Conservation (phyloP, 495 filamentous ascomycete species). For the Pyrenula massariospora region DNA sequence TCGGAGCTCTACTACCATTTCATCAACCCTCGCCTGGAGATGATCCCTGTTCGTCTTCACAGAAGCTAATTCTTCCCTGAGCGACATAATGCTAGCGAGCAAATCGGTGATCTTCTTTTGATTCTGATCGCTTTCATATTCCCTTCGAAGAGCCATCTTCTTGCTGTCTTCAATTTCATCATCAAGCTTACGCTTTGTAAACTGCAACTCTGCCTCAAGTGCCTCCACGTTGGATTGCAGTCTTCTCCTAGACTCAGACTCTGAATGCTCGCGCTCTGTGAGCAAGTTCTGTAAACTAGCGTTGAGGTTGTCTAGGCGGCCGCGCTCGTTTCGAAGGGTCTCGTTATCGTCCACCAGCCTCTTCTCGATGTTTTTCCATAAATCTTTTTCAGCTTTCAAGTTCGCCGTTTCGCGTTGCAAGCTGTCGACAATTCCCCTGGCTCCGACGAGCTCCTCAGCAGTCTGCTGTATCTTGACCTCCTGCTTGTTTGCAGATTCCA, state of each 20-base stretch:
- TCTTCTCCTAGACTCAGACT: conserved; percentile 67
- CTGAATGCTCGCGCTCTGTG: conserved; percentile 80
- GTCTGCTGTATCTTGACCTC: conserved; percentile 83
- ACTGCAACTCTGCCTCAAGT: conserved; percentile 64
- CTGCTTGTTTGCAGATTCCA: conserved; percentile 76
- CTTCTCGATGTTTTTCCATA: conserved; percentile 86
- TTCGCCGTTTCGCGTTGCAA: conserved; percentile 85
- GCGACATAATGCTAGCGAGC: conserved; percentile 58
- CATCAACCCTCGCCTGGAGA: conserved; percentile 74
- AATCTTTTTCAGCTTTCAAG: conserved; percentile 80
- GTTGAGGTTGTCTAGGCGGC: conserved; percentile 66
- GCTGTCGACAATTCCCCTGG: conserved; percentile 67
- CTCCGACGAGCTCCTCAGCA: conserved; percentile 85
- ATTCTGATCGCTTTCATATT: conserved; percentile 75
- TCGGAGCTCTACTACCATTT: conserved; percentile 75
- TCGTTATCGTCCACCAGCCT: conserved; percentile 79
- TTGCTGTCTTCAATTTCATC: conserved; percentile 75
- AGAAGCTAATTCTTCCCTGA: conserved; percentile 71
- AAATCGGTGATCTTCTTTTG: conserved; percentile 88
- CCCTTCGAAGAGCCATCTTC: conserved; percentile 66
- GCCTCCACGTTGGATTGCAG: conserved; percentile 65
- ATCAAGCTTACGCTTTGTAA: conserved; percentile 70
- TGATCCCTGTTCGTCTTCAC: conserved; percentile 80
- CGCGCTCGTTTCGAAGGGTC: conserved; percentile 67
- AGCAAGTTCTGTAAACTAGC: conserved; percentile 71